These are phyloP conservation scores for Erythrobasidium yunnanense DNA, from an alignment of 768 basidiomycete species.

Conservation along the genomic window DNA sequence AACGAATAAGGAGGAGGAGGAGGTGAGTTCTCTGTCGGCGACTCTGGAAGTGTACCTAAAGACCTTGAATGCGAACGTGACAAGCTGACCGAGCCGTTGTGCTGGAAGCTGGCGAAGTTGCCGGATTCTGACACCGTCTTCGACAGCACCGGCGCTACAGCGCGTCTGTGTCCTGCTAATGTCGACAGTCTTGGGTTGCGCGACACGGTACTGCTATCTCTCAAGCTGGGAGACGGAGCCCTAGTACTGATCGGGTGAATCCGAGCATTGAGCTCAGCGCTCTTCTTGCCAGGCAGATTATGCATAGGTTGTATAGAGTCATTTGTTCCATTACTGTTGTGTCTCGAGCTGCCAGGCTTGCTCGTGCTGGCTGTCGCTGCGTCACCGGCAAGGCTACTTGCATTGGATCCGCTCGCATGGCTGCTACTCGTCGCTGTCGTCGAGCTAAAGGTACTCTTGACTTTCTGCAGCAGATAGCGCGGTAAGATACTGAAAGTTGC, in stretches of 20 bases:
- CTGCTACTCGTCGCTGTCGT: neutral
- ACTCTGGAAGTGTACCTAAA: slow-evolving; percentile 6
- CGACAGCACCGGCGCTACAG: slow-evolving; percentile 5
- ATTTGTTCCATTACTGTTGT: neutral
- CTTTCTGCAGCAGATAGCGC: slow-evolving; percentile 19
- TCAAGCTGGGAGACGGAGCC: neutral
- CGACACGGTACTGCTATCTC: neutral
- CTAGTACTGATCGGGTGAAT: neutral
- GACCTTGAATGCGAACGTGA: slow-evolving; percentile 16
- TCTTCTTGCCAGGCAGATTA: no score
- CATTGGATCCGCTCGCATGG: no score
- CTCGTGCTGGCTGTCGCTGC: neutral
- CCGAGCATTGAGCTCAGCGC: no score
- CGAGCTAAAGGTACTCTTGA: slow-evolving; percentile 19
- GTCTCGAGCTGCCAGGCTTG: neutral
- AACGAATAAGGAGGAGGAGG: slow-evolving; percentile 9
- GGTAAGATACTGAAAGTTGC: slow-evolving; percentile 24
- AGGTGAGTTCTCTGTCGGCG: neutral
- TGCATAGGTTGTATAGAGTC: no score
- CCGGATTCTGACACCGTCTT: neutral
- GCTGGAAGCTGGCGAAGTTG: neutral
- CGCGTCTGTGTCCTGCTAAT: neutral
- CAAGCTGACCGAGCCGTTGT: neutral
- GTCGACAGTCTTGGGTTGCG: slow-evolving; percentile 2
- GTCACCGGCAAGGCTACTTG: neutral